Conservation (phyloP, 495 filamentous ascomycete genomes). For the Daldinia loculata region DNA sequence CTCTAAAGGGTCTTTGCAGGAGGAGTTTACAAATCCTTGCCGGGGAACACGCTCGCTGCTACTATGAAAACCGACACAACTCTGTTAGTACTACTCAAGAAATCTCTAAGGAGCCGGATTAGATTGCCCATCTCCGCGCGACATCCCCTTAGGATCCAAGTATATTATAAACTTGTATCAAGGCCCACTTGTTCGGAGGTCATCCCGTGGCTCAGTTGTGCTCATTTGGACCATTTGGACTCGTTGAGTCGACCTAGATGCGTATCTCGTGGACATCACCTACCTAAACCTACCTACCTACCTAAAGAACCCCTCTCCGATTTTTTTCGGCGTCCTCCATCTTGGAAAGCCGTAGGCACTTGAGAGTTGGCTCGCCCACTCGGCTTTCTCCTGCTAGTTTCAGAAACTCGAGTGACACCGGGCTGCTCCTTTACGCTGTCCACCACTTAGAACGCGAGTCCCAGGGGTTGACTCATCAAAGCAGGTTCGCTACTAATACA, state of each 20-base stretch:
- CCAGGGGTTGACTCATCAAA: constrained; percentile 44
- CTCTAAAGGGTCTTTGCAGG: constrained; percentile 37
- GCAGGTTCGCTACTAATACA: constrained; percentile 34
- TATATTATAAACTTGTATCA: constrained; percentile 22
- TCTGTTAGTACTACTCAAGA: constrained; percentile 36
- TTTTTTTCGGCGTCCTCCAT: constrained; percentile 42
- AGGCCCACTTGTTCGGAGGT: constrained; percentile 37
- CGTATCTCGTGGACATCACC: constrained; percentile 35
- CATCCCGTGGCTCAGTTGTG: constrained; percentile 35
- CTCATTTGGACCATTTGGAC: constrained; percentile 21
- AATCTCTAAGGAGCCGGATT: constrained; percentile 36
- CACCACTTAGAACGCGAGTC: constrained; percentile 37
- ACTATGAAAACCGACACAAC: constrained; percentile 32
- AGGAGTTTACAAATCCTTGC: constrained; percentile 38
- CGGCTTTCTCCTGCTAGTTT: constrained; percentile 39
- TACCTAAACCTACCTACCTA: constrained; percentile 23
- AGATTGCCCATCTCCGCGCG: constrained; percentile 31
- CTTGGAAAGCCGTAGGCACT: constrained; percentile 28
- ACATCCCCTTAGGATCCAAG: constrained; percentile 31
- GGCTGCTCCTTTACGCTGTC: constrained; percentile 25
- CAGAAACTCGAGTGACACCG: constrained; percentile 42
- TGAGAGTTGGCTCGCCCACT: constrained; percentile 29
- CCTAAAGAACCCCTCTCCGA: constrained; percentile 25
- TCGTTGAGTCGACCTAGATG: constrained; percentile 26
- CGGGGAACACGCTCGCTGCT: constrained; percentile 25